Conservation (phyloP, 78 protist species). For the Chrysochromulina tobinii region DNA sequence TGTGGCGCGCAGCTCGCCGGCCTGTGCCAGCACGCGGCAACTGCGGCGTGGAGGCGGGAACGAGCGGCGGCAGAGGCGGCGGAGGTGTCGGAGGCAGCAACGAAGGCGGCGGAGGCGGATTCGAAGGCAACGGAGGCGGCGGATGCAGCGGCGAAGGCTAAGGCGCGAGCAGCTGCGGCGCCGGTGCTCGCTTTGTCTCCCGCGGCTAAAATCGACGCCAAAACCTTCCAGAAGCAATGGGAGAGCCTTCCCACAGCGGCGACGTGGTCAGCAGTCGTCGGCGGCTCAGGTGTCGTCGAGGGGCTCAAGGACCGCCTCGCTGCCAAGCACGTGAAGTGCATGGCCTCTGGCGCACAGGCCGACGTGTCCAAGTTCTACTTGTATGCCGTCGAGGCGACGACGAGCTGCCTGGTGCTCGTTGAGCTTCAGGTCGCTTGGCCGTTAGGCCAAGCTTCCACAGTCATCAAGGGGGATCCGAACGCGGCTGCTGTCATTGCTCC, state of each 20-base stretch:
- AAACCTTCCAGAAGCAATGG: neutral
- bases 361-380: constrained; percentile 5
- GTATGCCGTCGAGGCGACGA: neutral
- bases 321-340: neutral
- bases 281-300: no score
- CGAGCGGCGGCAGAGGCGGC: no score
- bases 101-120: no score
- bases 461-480: neutral
- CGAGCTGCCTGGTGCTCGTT: neutral
- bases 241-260: neutral
- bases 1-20: constrained; percentile 32
- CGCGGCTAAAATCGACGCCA: neutral
- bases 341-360: constrained; percentile 23
- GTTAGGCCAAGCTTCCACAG: neutral
- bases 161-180: no score
- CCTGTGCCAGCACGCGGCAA: constrained; percentile 34
- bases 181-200: neutral
- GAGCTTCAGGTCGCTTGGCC: neutral
- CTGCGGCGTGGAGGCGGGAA: neutral
- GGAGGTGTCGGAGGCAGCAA: no score
- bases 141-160: no score
- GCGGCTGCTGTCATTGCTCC: no score
- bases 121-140: no score
- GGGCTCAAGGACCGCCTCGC: neutral
- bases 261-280: neutral